A percentile compares a stretch with the other conserved stretches of the same genome.
These are phyloP conservation scores for Debaryomycetaceae sp. DNA, from an alignment of 1,139 yeast species.

Conservation along the genomic window DNA sequence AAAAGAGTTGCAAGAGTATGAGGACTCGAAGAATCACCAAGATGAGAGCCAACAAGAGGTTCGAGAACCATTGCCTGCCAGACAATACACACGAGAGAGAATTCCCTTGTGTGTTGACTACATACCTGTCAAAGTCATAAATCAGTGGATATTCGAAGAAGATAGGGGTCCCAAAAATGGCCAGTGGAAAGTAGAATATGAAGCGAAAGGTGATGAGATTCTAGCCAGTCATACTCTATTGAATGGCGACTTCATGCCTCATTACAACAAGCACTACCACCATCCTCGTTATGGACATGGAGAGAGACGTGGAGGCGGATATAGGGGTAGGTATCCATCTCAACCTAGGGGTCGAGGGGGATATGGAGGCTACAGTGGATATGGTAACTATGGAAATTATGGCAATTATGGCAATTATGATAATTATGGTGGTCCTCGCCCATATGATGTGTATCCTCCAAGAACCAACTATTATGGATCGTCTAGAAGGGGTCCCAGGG, in stretches of 20 bases:
- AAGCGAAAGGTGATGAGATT: slow-evolving; percentile 26
- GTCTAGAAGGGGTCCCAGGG: slow-evolving; percentile 6
- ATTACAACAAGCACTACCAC: slow-evolving; percentile 9
- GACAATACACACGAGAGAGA: slow-evolving; percentile 19
- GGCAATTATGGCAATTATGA: no score
- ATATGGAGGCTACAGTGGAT: slow-evolving; percentile 7
- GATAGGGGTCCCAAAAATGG: slow-evolving; percentile 43
- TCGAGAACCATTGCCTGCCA: slow-evolving; percentile 16
- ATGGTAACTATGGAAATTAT: slow-evolving; percentile 1
- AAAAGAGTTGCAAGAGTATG: slow-evolving; percentile 16
- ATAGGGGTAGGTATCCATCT: slow-evolving; percentile 3
- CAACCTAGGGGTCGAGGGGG: slow-evolving; percentile 10
- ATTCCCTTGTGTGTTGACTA: slow-evolving; percentile 36
- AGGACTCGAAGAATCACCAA: slow-evolving; percentile 10
- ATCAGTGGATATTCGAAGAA: slow-evolving; percentile 47
- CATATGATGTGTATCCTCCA: slow-evolving; percentile 5
- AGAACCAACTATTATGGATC: slow-evolving; percentile 4
- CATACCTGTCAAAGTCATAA: slow-evolving; percentile 44
- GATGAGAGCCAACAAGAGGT: slow-evolving; percentile 7
- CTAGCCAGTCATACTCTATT: slow-evolving; percentile 40
- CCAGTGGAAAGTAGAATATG: slow-evolving; percentile 40
- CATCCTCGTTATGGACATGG: slow-evolving; percentile 10
- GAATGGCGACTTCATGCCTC: slow-evolving; percentile 29
- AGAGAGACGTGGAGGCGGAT: slow-evolving; percentile 2
- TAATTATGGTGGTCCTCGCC: slow-evolving; percentile 1